A percentile compares a stretch with the other conserved stretches of the same genome.
Conservation (phyloP, 2,329 filamentous ascomycete genomes). For the Sarocladiaceae sp. region DNA sequence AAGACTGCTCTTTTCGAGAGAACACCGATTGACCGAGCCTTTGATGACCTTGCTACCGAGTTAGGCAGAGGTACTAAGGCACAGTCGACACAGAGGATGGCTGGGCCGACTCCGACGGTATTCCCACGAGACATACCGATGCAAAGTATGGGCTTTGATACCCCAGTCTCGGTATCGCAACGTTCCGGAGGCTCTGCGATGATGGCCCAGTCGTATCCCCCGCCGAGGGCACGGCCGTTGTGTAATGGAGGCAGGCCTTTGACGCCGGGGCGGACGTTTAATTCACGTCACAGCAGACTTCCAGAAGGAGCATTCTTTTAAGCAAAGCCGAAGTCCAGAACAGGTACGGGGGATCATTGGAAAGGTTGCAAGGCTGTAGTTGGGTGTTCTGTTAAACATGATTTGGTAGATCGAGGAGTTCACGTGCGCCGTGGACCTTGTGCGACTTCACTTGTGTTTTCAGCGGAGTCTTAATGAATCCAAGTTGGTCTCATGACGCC, state of each 20-base stretch:
- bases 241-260: neutral
- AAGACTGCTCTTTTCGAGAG: neutral
- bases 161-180: too few species aligned
- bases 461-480: too few species aligned
- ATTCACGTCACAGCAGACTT: neutral
- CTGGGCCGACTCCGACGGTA: constrained; percentile 47
- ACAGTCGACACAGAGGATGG: constrained; percentile 56
- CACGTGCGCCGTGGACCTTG: too few species aligned
- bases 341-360: too few species aligned
- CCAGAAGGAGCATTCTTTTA: constrained; percentile 4
- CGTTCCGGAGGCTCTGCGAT: too few species aligned
- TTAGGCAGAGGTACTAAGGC: neutral
- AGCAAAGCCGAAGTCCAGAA: too few species aligned
- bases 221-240: neutral
- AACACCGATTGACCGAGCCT: neutral
- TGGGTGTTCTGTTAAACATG: too few species aligned
- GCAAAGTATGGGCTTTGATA: too few species aligned
- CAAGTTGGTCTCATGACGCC: too few species aligned
- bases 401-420: too few species aligned
- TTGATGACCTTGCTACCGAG: constrained; percentile 1
- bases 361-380: too few species aligned
- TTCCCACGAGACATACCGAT: neutral
- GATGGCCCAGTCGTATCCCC: neutral
- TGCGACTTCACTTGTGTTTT: too few species aligned
- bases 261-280: neutral